Conservation (phyloP, 495 filamentous ascomycete genomes). For the Pyronema omphalodes region DNA sequence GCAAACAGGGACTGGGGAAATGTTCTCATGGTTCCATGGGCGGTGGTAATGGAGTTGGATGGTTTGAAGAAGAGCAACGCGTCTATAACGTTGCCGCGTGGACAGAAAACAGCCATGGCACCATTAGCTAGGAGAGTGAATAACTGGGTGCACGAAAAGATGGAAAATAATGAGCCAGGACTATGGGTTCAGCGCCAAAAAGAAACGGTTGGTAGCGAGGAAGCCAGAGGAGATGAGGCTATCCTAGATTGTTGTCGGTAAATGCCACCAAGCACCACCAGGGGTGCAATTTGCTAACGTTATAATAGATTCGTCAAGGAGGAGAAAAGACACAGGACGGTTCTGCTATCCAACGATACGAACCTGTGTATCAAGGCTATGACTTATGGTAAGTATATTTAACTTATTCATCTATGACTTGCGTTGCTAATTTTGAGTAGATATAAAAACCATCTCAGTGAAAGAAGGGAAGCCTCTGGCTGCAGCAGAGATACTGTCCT, state of each 20-base stretch:
- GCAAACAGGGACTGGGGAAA: constrained; percentile 15
- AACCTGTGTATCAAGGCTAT: constrained; percentile 21
- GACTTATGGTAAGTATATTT: constrained; percentile 13
- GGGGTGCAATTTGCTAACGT: neutral
- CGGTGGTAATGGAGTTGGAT: constrained; percentile 20
- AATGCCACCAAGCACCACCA: neutral
- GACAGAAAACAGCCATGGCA: neutral
- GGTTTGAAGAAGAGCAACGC: constrained; percentile 18
- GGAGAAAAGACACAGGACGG: constrained; percentile 6
- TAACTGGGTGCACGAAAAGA: constrained; percentile 13
- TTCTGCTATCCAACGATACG: constrained; percentile 19
- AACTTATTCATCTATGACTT: neutral
- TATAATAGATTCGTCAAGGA: constrained; percentile 8
- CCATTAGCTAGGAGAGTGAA: constrained; percentile 16
- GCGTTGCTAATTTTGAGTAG: neutral
- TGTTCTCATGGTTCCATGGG: constrained; percentile 22
- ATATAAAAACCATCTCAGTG: neutral
- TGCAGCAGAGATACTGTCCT: no score
- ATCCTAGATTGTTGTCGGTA: constrained; percentile 23
- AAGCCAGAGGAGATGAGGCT: constrained; percentile 13
- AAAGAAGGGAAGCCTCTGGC: no score
- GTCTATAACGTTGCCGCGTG: neutral
- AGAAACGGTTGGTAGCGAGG: constrained; percentile 11
- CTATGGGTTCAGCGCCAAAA: constrained; percentile 23
- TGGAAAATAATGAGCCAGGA: constrained; percentile 11